Base-by-base conservation (phyloP, 2,329 filamentous ascomycete species). In the Penicillium brevicompactum region DNA sequence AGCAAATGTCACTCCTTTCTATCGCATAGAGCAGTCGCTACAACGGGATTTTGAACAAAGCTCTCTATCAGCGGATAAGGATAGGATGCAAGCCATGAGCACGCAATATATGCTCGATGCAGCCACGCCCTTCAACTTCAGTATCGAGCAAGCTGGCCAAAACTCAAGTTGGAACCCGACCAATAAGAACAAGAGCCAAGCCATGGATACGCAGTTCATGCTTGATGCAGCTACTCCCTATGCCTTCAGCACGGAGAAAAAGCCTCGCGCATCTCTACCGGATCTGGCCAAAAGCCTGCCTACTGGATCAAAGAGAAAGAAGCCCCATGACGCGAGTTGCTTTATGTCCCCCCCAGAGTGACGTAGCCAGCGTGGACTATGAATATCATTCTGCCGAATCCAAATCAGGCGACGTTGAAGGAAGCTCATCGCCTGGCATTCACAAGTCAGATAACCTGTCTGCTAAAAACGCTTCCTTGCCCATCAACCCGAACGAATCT, bases 61-160 rank as follows among this genome's bases (percentile, higher is more conserved):
- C 49, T 38, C 49, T 7, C 48, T 37, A 31, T 22, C 55, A 31
- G 45, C 44, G 21, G 52, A 56, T 21, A 60, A 58, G 18, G 57
- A 57, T 1, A 60, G 52, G 16, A 48, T 57, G n/a, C 68, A 66
- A 53, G 63, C 67, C 41, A 66, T 74, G 57, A 74, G 71, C 53
- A 77, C 75, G 1, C 74, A 77, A 59, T 70, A 63, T 43, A 73
- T 77, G 63, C 68, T 78, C 14, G 72, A 77, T 51, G 68, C 71
- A 13, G 68, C 69, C 27, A 75, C 72, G 3, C 75, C 75, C 8
- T 77, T 74, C 50, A 70, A 65, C 4, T 68, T 75, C 40, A 75
- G 73, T 34, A 70, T 70, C 3, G 46, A 53, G 22, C 45, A 16
- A 43, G 21, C 46, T 37, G 37, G 38, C 3, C 32, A 50, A 7